Conservation (phyloP, 352 stramenopile species). For the Phytophthora sp. region DNA sequence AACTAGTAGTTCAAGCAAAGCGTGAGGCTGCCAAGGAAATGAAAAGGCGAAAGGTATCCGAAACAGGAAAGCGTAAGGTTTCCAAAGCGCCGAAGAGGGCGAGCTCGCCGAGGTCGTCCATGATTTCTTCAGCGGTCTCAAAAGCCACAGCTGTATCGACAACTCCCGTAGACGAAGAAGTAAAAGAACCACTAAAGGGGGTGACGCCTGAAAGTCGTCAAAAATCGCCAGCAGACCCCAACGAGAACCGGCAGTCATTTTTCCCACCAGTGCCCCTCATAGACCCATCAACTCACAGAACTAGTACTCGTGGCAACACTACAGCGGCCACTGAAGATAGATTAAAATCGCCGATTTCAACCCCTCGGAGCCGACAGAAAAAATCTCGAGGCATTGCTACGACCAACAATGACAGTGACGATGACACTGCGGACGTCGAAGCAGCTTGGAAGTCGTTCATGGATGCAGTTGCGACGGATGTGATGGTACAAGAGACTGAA, state of each 20-base stretch:
- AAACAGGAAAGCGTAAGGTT: slow-evolving; percentile 25
- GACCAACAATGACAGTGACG: slow-evolving; percentile 51
- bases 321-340: slow-evolving; percentile 19
- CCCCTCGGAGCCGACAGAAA: slow-evolving; percentile 21
- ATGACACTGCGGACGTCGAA: slow-evolving; percentile 69
- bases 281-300: slow-evolving; percentile 20
- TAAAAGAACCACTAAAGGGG: slow-evolving; percentile 10
- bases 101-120: slow-evolving; percentile 14
- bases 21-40: slow-evolving; percentile 32
- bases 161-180: neutral
- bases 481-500: slow-evolving; percentile 21
- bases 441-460: slow-evolving; percentile 66
- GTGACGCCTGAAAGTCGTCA: neutral
- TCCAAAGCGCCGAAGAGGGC: slow-evolving; percentile 29
- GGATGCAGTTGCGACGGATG: slow-evolving; percentile 39
- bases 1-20: slow-evolving; percentile 46
- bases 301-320: slow-evolving; percentile 17
- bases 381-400: slow-evolving; percentile 17
- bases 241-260: slow-evolving; percentile 12
- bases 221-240: neutral
- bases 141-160: neutral
- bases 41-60: slow-evolving; percentile 33
- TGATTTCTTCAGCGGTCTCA: slow-evolving; percentile 16
- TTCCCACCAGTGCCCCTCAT: slow-evolving; percentile 4
- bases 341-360: slow-evolving; percentile 8